These are phyloP conservation scores for Calophaca sinica DNA, from an alignment of 306 rosid genomes.

Conservation along the genomic window DNA sequence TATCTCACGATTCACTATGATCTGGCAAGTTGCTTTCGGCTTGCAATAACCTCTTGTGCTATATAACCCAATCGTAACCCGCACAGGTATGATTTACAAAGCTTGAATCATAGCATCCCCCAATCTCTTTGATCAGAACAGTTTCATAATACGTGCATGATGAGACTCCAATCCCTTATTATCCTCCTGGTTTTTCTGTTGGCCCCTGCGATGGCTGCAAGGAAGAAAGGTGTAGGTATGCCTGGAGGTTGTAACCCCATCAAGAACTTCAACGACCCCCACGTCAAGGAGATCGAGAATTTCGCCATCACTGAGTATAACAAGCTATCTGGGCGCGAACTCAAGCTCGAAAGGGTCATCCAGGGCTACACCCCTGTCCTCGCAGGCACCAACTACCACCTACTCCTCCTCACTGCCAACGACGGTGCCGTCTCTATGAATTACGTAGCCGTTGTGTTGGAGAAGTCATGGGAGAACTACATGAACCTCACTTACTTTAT, in stretches of 20 bases:
- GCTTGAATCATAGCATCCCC: too few relatives aligned
- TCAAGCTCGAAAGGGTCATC: constrained; percentile 42
- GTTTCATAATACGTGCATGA: neutral
- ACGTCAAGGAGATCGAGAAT: too few relatives aligned
- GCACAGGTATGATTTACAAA: too few relatives aligned
- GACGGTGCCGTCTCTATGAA: neutral
- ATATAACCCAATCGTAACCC: too few relatives aligned
- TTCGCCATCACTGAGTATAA: constrained; percentile 44
- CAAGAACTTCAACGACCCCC: too few relatives aligned
- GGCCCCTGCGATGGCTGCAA: neutral
- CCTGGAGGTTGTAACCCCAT: too few relatives aligned
- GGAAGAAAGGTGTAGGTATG: neutral
- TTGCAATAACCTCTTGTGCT: too few relatives aligned
- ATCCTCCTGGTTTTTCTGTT: neutral
- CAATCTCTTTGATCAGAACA: too few relatives aligned
- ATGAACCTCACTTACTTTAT: constrained; percentile 39
- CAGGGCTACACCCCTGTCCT: constrained; percentile 38
- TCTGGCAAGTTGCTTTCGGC: too few relatives aligned
- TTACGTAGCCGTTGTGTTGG: constrained; percentile 50
- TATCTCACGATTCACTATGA: too few relatives aligned
- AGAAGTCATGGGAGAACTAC: constrained; percentile 36
- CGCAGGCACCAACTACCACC: constrained; percentile 44
- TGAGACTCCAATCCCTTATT: neutral
- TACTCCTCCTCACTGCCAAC: constrained; percentile 34
- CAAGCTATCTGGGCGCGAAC: constrained; percentile 22